Evolutionary conservation across 495 filamentous ascomycete species (phyloP), one percentile per base, ranked within the genome.

Genomic region (Aspergillus bridgeri): DNA sequence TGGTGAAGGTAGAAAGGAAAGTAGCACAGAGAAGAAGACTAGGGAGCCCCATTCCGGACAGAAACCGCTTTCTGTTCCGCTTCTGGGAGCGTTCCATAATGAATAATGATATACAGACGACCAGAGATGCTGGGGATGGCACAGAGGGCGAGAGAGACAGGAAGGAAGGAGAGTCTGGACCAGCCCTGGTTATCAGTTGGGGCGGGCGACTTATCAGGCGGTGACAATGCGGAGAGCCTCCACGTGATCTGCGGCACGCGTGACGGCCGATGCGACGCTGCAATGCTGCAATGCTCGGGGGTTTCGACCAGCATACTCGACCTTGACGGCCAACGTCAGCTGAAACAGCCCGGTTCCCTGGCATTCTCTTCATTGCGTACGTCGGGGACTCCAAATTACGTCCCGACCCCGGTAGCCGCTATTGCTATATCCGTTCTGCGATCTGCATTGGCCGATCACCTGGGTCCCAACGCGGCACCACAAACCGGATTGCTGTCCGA

Each of bases 371-470:
- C 13, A 13, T 6, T 15, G 9, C 17, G 11, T 15, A 38, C 33
- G 7, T 13, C 48, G 33, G 33, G 33, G 33, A 13, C 13, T 15
- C 9, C 33, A 13, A 13, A 38, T 15, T 15, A 38, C 33, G 17
- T 38, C 17, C 33, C 33, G 33, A 38, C 17, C 17, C 33, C 33
- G 33, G 17, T 38, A 38, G 33, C 33, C 33, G 4, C 48, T 21
- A 25, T 25, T 50, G 21, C 48, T 42, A 23, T 47, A 54, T 45
- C 59, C 29, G 43, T 53, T 43, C 59, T 29, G 48, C 45, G 58
- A 69, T 65, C 70, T 64, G 61, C 64, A 65, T 61, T 60, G 60
- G 61, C 66, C 66, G 68, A 70, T 72, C 70, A 71, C 65, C 67
- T 70, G 65, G 50, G 61, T 59, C 57, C 53, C 50, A 52, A 25